phyloP scores from a whole-genome alignment of 2,329 filamentous ascomycete species.

The Fusarium penzigii region DNA sequence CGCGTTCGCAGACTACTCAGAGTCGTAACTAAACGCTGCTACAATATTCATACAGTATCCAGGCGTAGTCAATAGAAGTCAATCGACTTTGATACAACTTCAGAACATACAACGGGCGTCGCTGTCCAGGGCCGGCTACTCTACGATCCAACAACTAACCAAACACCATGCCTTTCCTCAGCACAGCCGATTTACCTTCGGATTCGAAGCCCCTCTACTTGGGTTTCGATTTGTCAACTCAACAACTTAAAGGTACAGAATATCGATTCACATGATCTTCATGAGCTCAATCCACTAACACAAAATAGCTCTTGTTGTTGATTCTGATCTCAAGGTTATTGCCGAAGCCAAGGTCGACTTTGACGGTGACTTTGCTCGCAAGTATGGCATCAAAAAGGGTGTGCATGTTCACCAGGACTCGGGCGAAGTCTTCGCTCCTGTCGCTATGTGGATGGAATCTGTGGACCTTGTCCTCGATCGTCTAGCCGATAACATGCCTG shows the following conservation, averaged over 20 bases:
- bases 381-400: slow-evolving; percentile 84
- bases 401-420: slow-evolving; percentile 80
- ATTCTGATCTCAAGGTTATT: slow-evolving; percentile 76
- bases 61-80: background rate
- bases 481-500: slow-evolving; percentile 63
- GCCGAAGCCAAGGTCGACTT: slow-evolving; percentile 94
- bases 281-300: slow-evolving; percentile 5
- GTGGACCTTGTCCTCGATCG: slow-evolving; percentile 80
- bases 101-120: background rate
- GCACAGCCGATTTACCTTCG: slow-evolving; percentile 10
- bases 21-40: too few species aligned
- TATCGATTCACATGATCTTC: background rate
- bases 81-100: background rate
- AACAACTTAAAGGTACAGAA: slow-evolving; percentile 84
- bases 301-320: slow-evolving; percentile 73
- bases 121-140: background rate
- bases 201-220: slow-evolving; percentile 68
- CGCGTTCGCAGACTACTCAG: too few species aligned
- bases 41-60: too few species aligned
- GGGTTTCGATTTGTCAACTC: slow-evolving; percentile 94
- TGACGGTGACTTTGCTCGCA: slow-evolving; percentile 73
- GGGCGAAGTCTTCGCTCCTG: slow-evolving; percentile 88
- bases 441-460: slow-evolving; percentile 92
- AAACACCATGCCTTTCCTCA: background rate
- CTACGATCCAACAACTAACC: background rate